A percentile compares a stretch with the other conserved stretches of the same genome.
phyloP scores from a whole-genome alignment of 345 rosid genomes.

The Boechera divaricarpa region DNA sequence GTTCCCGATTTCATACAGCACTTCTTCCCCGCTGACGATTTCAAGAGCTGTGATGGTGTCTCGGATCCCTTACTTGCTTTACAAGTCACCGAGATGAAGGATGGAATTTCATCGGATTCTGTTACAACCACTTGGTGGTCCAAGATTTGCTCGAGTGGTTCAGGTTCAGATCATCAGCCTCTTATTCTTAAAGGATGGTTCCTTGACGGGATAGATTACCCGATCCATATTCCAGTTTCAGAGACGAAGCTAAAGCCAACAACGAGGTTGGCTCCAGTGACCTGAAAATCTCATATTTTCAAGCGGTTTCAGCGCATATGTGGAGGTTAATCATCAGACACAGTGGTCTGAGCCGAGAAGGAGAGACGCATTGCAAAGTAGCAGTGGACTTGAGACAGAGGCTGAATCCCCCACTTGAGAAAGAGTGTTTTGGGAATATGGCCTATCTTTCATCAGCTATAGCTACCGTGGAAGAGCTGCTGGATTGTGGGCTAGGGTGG shows the following conservation, averaged over 20 bases:
- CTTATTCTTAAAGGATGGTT: conserved; percentile 39
- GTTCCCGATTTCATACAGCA: conserved; percentile 30
- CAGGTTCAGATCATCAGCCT: neutral
- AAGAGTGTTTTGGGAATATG: conserved; percentile 51
- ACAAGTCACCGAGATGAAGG: conserved; percentile 51
- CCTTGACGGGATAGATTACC: neutral
- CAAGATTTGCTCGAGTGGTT: conserved; percentile 40
- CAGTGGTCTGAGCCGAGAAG: conserved; percentile 14
- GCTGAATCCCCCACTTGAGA: conserved; percentile 39
- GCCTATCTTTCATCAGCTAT: neutral
- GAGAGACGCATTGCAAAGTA: neutral
- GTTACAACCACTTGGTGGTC: conserved; percentile 54
- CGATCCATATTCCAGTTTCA: conserved; percentile 44
- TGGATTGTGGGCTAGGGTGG: neutral
- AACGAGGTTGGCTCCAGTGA: conserved; percentile 28
- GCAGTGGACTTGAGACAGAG: conserved; percentile 38
- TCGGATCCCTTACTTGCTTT: conserved; percentile 50
- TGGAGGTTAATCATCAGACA: conserved; percentile 42
- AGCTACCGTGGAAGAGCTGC: conserved; percentile 9
- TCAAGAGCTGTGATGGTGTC: conserved; percentile 31
- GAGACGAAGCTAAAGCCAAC: conserved; percentile 48
- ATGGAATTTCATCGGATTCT: conserved; percentile 48
- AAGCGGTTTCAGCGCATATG: conserved; percentile 50
- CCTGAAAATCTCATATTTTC: conserved; percentile 48
- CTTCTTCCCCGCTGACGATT: conserved; percentile 48